Conservation (phyloP, 1,139 yeast genomes). For the Nakaseomyces kungkrabaensis region DNA sequence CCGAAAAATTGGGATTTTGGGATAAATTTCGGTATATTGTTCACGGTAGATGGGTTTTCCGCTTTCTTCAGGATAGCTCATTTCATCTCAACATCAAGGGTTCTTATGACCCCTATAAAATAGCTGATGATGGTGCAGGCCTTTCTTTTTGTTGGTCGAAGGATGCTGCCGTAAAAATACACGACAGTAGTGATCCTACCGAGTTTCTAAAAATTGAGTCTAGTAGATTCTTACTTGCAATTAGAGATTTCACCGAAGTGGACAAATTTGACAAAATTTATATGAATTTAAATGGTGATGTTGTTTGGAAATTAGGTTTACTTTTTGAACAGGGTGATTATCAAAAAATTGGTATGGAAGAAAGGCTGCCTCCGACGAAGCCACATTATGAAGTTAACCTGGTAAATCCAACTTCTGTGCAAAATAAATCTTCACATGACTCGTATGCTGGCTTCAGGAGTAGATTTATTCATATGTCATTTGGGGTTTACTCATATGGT, state of each 20-base stretch:
- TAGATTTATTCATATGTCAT: constrained; percentile 64
- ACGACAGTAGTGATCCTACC: constrained; percentile 48
- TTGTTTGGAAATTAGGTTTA: constrained; percentile 42
- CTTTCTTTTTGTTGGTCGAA: constrained; percentile 72
- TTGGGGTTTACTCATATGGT: constrained; percentile 46
- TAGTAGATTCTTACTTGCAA: constrained; percentile 55
- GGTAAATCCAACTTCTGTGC: constrained; percentile 47
- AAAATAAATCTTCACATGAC: constrained; percentile 40
- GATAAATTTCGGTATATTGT: constrained; percentile 47
- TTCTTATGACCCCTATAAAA: constrained; percentile 59
- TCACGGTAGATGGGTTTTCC: constrained; percentile 41
- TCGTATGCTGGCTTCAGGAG: constrained; percentile 69
- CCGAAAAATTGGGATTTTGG: constrained; percentile 72
- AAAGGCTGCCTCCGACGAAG: constrained; percentile 32
- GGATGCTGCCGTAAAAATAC: constrained; percentile 48
- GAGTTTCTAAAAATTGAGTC: constrained; percentile 56
- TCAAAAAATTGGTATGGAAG: constrained; percentile 22
- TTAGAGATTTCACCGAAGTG: constrained; percentile 31
- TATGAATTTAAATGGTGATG: constrained; percentile 45
- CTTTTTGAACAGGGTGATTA: constrained; percentile 36
- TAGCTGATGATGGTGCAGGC: constrained; percentile 65
- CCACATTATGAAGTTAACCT: constrained; percentile 64
- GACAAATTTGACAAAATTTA: constrained; percentile 34
- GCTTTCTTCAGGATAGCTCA: constrained; percentile 31
- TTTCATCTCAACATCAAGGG: constrained; percentile 35